phyloP scores from a whole-genome alignment of 2,329 filamentous ascomycete genomes.

The Byssothecium circinans region DNA sequence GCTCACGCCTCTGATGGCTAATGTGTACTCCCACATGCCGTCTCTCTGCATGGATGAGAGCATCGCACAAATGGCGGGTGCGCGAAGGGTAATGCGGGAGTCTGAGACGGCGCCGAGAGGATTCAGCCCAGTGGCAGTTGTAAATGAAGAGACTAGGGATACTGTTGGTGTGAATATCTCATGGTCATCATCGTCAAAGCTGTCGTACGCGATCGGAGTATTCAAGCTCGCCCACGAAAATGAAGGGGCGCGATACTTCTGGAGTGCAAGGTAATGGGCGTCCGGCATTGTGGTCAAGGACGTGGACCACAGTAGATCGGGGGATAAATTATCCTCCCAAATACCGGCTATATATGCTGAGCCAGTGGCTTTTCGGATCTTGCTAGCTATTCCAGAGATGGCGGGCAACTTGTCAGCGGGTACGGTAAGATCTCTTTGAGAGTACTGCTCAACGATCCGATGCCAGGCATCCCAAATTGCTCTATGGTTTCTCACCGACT shows the following conservation, averaged over 20 bases:
- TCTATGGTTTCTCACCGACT: constrained; percentile 15
- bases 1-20: constrained; percentile 31
- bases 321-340: constrained; percentile 34
- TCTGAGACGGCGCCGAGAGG: constrained; percentile 28
- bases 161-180: constrained; percentile 18
- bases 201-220: constrained; percentile 24
- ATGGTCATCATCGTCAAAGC: constrained; percentile 24
- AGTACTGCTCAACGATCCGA: constrained; percentile 34
- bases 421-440: constrained; percentile 29
- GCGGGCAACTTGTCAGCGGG: constrained; percentile 35
- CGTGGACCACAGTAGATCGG: constrained; percentile 35
- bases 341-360: constrained; percentile 39
- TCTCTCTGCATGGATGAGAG: constrained; percentile 18
- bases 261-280: constrained; percentile 13
- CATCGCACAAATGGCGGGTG: constrained; percentile 20
- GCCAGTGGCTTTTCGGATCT: constrained; percentile 30
- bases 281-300: constrained; percentile 5
- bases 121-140: constrained; percentile 27
- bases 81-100: constrained; percentile 26
- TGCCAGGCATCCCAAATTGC: constrained; percentile 37
- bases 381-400: constrained; percentile 39
- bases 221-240: constrained; percentile 41
- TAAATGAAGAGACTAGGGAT: constrained; percentile 17
- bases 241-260: constrained; percentile 31
- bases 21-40: constrained; percentile 23